A percentile compares a stretch with the other conserved stretches of the same genome.
phyloP scores from a whole-genome alignment of 176 grass and related monocot species.

The Oryza longistaminata region DNA sequence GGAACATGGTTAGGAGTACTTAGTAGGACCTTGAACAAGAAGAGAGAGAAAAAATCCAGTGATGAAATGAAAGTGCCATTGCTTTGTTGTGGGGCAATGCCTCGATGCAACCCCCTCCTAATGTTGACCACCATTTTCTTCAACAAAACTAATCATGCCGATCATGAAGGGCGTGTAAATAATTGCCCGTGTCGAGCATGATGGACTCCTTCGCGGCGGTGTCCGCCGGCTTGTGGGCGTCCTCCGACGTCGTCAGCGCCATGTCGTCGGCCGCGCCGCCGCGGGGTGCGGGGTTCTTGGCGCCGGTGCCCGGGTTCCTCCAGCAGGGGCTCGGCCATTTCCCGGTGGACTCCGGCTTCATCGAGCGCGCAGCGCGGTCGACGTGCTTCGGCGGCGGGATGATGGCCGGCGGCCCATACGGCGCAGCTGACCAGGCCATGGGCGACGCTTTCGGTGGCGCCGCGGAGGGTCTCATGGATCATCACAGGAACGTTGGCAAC shows the following conservation, averaged over 20 bases:
- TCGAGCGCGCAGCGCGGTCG: constrained; percentile 68
- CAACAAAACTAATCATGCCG: constrained; percentile 62
- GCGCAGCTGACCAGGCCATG: constrained; percentile 43
- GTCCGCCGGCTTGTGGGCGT: constrained; percentile 53
- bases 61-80: constrained; percentile 45
- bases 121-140: constrained; percentile 59
- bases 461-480: constrained; percentile 37
- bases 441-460: constrained; percentile 37
- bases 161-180: constrained; percentile 62
- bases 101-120: constrained; percentile 43
- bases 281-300: constrained; percentile 42
- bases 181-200: constrained; percentile 56
- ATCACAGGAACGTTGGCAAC: constrained; percentile 45
- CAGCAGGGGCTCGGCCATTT: constrained; percentile 61
- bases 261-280: constrained; percentile 9
- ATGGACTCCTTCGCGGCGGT: constrained; percentile 50
- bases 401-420: constrained; percentile 33
- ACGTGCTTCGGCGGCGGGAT: constrained; percentile 58
- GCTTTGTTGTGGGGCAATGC: constrained; percentile 47
- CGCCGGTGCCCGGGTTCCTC: constrained; percentile 48
- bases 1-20: background rate
- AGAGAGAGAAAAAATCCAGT: background rate
- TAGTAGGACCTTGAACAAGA: background rate
- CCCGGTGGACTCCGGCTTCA: constrained; percentile 78
- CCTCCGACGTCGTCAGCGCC: constrained; percentile 29